phyloP scores from a whole-genome alignment of 192 early-diverging fungal species.

The Umbelopsis ramanniana region DNA sequence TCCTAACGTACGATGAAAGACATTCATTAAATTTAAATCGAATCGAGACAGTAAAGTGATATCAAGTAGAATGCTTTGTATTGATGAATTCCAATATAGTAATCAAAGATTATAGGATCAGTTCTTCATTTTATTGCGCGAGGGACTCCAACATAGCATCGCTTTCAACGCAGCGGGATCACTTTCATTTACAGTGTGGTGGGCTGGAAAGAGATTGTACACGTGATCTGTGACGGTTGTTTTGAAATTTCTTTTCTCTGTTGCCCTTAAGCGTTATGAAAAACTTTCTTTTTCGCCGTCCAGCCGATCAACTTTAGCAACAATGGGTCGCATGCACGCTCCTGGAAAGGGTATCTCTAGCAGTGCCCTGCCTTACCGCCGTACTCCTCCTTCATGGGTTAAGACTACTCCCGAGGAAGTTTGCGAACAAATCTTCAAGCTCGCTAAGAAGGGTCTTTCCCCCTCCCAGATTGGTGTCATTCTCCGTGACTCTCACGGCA shows the following conservation, averaged over 20 bases:
- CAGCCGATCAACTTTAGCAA: constrained; percentile 20
- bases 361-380: constrained; percentile 91
- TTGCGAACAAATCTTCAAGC: constrained; percentile 97
- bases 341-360: constrained; percentile 91
- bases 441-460: constrained; percentile 98
- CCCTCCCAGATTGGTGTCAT: constrained; percentile 99
- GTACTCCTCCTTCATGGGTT: constrained; percentile 95
- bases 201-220: background rate
- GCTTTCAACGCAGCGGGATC: no score
- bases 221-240: constrained; percentile 5
- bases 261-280: background rate
- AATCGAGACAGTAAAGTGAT: no score
- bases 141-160: no score
- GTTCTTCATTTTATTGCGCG: no score
- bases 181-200: no score
- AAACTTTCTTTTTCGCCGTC: constrained; percentile 20
- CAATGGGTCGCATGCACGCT: constrained; percentile 66
- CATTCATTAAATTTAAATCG: no score
- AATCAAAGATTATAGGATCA: no score
- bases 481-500: constrained; percentile 96
- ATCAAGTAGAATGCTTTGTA: no score
- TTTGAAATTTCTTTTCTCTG: constrained; percentile 10
- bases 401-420: constrained; percentile 98
- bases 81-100: no score
- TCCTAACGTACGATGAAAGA: no score